Evolutionary conservation across 176 grass and related monocot species (phyloP).

Genomic region (sorghum (Sorghum bicolor)): Sorghum_bicolor_NCBIv3 NC_012877.2:5540001-5540500

Average conservation of each 20-base stretch:
- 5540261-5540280: slow-evolving; percentile 18
- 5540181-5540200: slow-evolving; percentile 2
- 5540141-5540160: slow-evolving; percentile 98
- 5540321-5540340: neutral
- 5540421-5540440: neutral
- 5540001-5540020: slow-evolving; percentile 9
- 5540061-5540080: neutral
- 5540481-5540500: neutral
- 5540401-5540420: neutral
- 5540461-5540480: neutral
- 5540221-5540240: neutral
- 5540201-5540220: neutral
- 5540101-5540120: slow-evolving; percentile 83
- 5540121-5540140: slow-evolving; percentile 96
- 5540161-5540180: slow-evolving; percentile 87
- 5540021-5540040: neutral
- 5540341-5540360: slow-evolving; percentile 2
- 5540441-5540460: neutral
- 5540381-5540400: neutral
- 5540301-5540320: neutral
- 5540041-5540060: neutral
- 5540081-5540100: neutral
- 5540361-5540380: neutral
- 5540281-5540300: neutral
- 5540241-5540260: neutral